Base-by-base conservation (phyloP, 306 rosid species). In the Acacia acuminata region DNA sequence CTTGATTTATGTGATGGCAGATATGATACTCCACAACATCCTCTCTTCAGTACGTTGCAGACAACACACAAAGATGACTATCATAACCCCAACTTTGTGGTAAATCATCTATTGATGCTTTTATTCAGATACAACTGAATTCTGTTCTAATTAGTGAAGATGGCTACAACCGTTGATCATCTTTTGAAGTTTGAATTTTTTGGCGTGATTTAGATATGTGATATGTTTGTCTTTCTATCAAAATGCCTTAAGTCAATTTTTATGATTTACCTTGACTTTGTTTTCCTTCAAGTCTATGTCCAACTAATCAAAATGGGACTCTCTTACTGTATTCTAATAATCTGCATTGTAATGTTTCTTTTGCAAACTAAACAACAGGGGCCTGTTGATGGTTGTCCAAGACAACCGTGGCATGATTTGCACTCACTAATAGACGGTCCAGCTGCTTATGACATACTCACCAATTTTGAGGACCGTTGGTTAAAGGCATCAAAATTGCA, bases 391-490 rank as follows among this genome's bases (percentile, higher is more conserved):
- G 98, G 90, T 47, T 89, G 94, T 90, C 98, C 98, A 66, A 90
- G 99, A 84, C 84, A 96, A 81, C 98, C 99, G 60, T 96, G 99
- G 99, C 99, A 96, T 89, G 98, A 96, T 92, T 85, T 96, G 91
- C 99, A 93, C 84, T 86, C 92, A 55, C 75, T 79, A 84, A 83
- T 96, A 79, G 98, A 92, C 43, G 99, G 99, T 53, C 96, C 97
- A 3, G 99, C 99, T 10, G 97, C 99, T 20, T 93, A 96, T 42
- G 99, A 96, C 73, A 76, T 96, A 75, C 96, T 96, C 58, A 77
- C 90, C 69, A 96, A 96, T 88, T 96, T 93, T 78, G 92, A 93
- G 89, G 94, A 96, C 79, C 96, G 97, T 53, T 96, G 98, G 98
- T 79, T 85, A 71, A 88, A 76, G 75, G 96, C 98, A 36, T 80